Evolutionary conservation across 345 rosid genomes (phyloP), one percentile per base, ranked within the genome.

Genomic region (Excoecaria cochinchinensis): DNA sequence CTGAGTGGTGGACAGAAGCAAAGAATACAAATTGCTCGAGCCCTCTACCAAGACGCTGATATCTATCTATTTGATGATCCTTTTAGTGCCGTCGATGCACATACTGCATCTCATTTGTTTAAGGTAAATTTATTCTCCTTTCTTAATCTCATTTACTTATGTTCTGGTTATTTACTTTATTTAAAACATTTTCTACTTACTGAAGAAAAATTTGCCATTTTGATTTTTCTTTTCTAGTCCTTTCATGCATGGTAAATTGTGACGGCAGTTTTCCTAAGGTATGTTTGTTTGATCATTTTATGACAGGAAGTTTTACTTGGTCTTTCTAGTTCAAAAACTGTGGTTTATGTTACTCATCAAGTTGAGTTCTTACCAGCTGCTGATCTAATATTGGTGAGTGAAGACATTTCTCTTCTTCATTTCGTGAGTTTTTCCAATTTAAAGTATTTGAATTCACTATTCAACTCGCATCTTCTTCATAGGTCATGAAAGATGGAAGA

Each of bases 1-100:
- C 58, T 91, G 82, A 93, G 97, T 50, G 98, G 97, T 5, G 97
- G 98, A 66, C 97, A 94, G 83, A 92, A 90, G 85, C 97, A 89
- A 78, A 76, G 98, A 75, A 81, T 92, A 72, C 93, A 92, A 74
- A 86, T 92, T 78, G 97, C 97, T 1, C 93, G 97, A 0, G 97
- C 97, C 22, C 85, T 94, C 21, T 92, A 94, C 80, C 97, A 92
- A 77, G 97, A 90, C 84, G 89, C 92, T 0, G 95, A 92, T 84
- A 87, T 92, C 71, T 94, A 92, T 68, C 82, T 92, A 3, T 91
- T 94, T 4, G 98, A 94, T 69, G 98, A 94, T 78, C 97, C 97
- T 66, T 94, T 94, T 65, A 94, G 95, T 74, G 98, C 93, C 11
- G 92, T 92, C 58, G 97, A 94, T 87, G 97, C 95, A 48, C 93